A percentile compares a stretch with the other conserved stretches of the same genome.
Conservation (phyloP, 2,329 filamentous ascomycete species). For the Aspergillus sclerotialis region DNA sequence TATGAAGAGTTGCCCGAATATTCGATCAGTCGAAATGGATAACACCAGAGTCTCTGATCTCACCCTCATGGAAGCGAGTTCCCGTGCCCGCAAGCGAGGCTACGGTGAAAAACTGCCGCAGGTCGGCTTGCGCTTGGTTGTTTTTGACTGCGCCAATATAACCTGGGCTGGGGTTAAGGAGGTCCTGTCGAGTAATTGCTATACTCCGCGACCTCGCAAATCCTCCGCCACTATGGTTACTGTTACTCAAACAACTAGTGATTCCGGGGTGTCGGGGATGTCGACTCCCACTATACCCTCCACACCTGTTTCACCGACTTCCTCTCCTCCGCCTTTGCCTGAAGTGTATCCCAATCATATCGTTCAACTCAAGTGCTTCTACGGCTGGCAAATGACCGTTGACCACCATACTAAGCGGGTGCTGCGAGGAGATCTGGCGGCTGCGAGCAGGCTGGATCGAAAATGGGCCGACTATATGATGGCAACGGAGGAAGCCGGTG, state of each 20-base stretch:
- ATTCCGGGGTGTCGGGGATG: constrained; percentile 9
- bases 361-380: constrained; percentile 86
- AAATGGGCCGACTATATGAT: constrained; percentile 97
- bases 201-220: constrained; percentile 51
- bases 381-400: constrained; percentile 90
- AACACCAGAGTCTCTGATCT: constrained; percentile 89
- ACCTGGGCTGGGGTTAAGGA: constrained; percentile 90
- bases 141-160: constrained; percentile 87
- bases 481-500: constrained; percentile 74
- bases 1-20: constrained; percentile 63
- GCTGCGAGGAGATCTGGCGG: constrained; percentile 63
- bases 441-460: constrained; percentile 72
- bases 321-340: constrained; percentile 17
- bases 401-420: constrained; percentile 89
- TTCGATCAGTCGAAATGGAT: constrained; percentile 76
- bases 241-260: constrained; percentile 21
- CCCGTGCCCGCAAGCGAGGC: constrained; percentile 64
- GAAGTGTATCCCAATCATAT: constrained; percentile 63
- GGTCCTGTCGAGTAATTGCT: constrained; percentile 76
- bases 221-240: constrained; percentile 22
- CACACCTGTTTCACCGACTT: constrained; percentile 16
- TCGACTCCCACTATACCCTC: constrained; percentile 14
- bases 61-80: constrained; percentile 73
- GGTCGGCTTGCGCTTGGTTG: constrained; percentile 66
- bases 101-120: constrained; percentile 44